A percentile compares a stretch with the other conserved stretches of the same genome.
Evolutionary conservation across 2,329 filamentous ascomycete genomes (phyloP).

Genomic region (Pseudovirgaria hyperparasitica): DNA sequence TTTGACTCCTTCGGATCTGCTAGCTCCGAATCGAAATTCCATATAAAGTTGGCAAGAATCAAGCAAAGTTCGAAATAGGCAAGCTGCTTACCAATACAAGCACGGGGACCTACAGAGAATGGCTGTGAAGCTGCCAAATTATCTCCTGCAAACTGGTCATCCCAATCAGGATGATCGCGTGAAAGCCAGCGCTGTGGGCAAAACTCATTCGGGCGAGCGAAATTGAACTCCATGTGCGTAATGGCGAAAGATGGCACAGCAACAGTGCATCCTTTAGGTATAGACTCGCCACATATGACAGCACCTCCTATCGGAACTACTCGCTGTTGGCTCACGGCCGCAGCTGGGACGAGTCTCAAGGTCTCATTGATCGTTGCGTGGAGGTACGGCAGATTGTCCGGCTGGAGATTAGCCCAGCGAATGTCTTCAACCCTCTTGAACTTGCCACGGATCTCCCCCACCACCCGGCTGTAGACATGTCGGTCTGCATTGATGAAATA

Average conservation of each 20-base stretch:
- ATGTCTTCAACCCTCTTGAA: slow-evolving; percentile 10
- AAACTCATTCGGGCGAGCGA: slow-evolving; percentile 13
- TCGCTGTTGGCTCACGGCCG: slow-evolving; percentile 7
- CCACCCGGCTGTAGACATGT: slow-evolving; percentile 4
- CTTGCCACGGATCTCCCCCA: slow-evolving; percentile 8
- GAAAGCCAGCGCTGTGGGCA: slow-evolving; percentile 24
- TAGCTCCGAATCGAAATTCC: slow-evolving; percentile 22
- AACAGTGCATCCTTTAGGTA: slow-evolving; percentile 11
- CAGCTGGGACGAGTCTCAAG: slow-evolving; percentile 9
- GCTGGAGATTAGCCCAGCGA: slow-evolving; percentile 4
- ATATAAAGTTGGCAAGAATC: slow-evolving; percentile 18
- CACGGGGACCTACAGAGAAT: slow-evolving; percentile 17
- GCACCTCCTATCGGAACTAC: slow-evolving; percentile 10
- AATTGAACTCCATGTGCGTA: slow-evolving; percentile 13
- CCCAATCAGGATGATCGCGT: no score
- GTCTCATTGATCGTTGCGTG: slow-evolving; percentile 11
- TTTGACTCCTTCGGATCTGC: slow-evolving; percentile 15
- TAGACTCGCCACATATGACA: slow-evolving; percentile 8
- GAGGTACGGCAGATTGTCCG: slow-evolving; percentile 8
- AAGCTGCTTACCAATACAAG: slow-evolving; percentile 18
- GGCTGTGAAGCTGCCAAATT: slow-evolving; percentile 18
- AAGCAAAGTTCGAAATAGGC: slow-evolving; percentile 23
- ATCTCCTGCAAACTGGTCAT: slow-evolving; percentile 9
- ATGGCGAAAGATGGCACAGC: slow-evolving; percentile 14
- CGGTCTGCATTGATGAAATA: slow-evolving; percentile 8